phyloP scores from a whole-genome alignment of 164 flowering plant species.

The Tinospora cordifolia region DNA sequence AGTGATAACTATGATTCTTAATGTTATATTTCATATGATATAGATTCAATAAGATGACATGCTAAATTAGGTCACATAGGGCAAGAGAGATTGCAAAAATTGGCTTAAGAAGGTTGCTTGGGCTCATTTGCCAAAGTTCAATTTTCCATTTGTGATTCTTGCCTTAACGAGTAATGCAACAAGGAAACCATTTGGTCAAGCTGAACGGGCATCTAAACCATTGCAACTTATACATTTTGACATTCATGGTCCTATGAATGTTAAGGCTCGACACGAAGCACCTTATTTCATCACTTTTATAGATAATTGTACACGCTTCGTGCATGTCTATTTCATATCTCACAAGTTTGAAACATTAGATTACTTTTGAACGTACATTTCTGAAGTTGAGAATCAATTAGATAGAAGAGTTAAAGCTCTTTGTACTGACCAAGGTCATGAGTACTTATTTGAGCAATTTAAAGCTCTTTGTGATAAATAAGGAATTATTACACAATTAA shows the following conservation, averaged over 20 bases:
- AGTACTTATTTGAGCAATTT: background rate
- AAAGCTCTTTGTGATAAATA: constrained; percentile 3
- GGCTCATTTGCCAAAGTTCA: no score
- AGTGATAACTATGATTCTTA: no score
- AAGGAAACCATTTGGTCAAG: background rate
- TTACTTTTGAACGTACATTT: background rate
- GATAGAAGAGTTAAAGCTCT: background rate
- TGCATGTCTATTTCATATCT: constrained; percentile 1
- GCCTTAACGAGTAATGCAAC: background rate
- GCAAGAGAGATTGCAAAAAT: no score
- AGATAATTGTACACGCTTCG: background rate
- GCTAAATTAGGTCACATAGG: no score
- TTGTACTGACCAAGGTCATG: background rate
- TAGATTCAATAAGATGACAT: no score
- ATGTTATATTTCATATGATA: no score
- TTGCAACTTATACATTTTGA: constrained; percentile 3
- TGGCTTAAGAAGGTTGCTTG: no score
- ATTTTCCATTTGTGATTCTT: no score
- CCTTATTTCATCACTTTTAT: constrained; percentile 8
- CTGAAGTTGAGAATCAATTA: background rate
- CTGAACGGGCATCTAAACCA: background rate
- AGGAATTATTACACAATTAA: background rate
- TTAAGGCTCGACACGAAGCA: background rate
- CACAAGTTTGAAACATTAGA: constrained; percentile 9
- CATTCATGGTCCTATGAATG: background rate